phyloP scores from a whole-genome alignment of 1,139 yeast species.

The Pichia sp. region DNA sequence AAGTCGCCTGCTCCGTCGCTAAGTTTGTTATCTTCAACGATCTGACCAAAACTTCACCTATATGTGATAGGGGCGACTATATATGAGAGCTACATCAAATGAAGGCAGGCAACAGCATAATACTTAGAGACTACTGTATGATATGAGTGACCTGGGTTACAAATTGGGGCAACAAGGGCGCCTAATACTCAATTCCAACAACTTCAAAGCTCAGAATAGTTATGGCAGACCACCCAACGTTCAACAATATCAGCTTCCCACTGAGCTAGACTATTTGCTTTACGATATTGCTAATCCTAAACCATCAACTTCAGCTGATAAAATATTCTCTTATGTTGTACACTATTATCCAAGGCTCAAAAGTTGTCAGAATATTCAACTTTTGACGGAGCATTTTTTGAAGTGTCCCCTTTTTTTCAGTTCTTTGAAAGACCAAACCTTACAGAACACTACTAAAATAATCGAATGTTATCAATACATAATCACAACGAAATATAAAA shows the following conservation, averaged over 20 bases:
- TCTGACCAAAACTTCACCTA: background rate
- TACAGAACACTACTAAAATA: slow-evolving; percentile 36
- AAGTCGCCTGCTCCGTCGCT: background rate
- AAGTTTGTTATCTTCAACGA: background rate
- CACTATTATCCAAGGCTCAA: slow-evolving; percentile 61
- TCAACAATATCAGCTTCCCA: slow-evolving; percentile 23
- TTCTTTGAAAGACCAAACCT: background rate
- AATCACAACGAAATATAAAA: slow-evolving; percentile 47
- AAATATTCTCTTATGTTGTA: slow-evolving; percentile 49
- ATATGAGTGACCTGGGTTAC: slow-evolving; percentile 14
- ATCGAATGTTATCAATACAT: slow-evolving; percentile 48
- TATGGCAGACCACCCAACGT: background rate
- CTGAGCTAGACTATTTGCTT: slow-evolving; percentile 47
- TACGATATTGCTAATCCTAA: slow-evolving; percentile 42
- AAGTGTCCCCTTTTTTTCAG: slow-evolving; percentile 43
- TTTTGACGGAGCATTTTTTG: slow-evolving; percentile 48
- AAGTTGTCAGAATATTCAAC: slow-evolving; percentile 50
- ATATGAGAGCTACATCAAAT: too few species aligned
- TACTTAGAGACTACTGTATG: background rate
- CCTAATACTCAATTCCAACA: background rate
- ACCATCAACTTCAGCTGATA: slow-evolving; percentile 33
- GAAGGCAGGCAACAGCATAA: too few species aligned
- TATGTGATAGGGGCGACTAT: background rate
- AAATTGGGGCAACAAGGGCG: slow-evolving; percentile 18
- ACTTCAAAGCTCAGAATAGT: background rate